A percentile compares a stretch with the other conserved stretches of the same genome.
phyloP scores from a whole-genome alignment of 768 basidiomycete genomes.

The Paxillus ammoniavirescens region DNA sequence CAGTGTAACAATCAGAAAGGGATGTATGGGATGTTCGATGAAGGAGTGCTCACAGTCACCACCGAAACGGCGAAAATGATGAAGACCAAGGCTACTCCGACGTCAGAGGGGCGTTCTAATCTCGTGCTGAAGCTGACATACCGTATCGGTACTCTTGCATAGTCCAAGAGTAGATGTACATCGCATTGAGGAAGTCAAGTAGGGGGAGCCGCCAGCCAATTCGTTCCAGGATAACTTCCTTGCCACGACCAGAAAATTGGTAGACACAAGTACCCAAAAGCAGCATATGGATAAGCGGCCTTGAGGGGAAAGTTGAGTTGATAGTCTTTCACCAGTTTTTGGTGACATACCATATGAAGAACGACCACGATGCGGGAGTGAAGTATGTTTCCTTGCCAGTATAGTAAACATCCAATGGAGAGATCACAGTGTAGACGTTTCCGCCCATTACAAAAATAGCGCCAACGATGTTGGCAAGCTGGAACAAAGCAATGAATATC shows the following conservation, averaged over 20 bases:
- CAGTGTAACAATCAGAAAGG: background rate
- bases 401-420: constrained; percentile 47
- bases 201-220: constrained; percentile 68
- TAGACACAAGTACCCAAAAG: constrained; percentile 65
- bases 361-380: constrained; percentile 63
- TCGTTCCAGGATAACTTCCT: constrained; percentile 57
- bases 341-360: constrained; percentile 53
- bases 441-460: constrained; percentile 57
- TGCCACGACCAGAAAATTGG: constrained; percentile 55
- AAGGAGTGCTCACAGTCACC: constrained; percentile 40
- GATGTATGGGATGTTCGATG: constrained; percentile 9
- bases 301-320: constrained; percentile 15
- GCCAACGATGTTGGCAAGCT: constrained; percentile 56
- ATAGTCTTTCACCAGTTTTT: background rate
- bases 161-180: constrained; percentile 63
- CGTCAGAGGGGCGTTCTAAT: constrained; percentile 10
- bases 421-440: constrained; percentile 60
- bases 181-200: constrained; percentile 59
- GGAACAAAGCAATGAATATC: constrained; percentile 3
- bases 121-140: constrained; percentile 19
- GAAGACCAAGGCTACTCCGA: constrained; percentile 34
- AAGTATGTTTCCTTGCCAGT: constrained; percentile 61
- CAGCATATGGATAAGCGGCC: constrained; percentile 64
- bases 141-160: constrained; percentile 46
- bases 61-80: constrained; percentile 47